Evolutionary conservation across 129 eudicot genomes (phyloP).

Genomic region (Lactuca sativa): DNA sequence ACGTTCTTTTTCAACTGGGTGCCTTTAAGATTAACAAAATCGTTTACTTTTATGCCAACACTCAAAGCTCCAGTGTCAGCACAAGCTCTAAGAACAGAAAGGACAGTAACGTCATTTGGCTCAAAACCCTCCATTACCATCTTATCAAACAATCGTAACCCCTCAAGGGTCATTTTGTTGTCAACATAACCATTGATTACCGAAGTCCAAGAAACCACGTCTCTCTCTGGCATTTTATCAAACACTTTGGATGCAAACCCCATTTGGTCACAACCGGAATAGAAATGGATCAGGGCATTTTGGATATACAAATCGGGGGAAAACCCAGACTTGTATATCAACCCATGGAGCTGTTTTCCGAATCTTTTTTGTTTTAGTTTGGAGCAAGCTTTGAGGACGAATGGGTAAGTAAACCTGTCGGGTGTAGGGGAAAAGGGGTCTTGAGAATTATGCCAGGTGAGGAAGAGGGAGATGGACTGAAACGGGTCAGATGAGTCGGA

Average conservation of each 20-base stretch:
- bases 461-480: conserved; percentile 42
- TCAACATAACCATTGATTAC: conserved; percentile 50
- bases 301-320: conserved; percentile 30
- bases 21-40: conserved; percentile 19
- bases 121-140: conserved; percentile 43
- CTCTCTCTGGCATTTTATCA: conserved; percentile 52
- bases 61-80: conserved; percentile 49
- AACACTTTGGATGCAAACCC: conserved; percentile 41
- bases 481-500: conserved; percentile 40
- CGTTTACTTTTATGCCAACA: conserved; percentile 36
- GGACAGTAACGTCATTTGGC: conserved; percentile 45
- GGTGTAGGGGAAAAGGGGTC: conserved; percentile 32
- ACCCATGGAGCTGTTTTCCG: conserved; percentile 47
- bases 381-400: conserved; percentile 49
- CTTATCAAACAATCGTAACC: conserved; percentile 26
- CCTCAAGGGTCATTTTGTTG: conserved; percentile 37
- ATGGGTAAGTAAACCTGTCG: conserved; percentile 55
- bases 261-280: conserved; percentile 32
- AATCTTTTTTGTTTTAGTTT: conserved; percentile 28
- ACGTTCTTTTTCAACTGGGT: conserved; percentile 32
- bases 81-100: conserved; percentile 56
- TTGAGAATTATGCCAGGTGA: conserved; percentile 32
- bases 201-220: conserved; percentile 52
- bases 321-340: conserved; percentile 31
- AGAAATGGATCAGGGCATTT: conserved; percentile 41